These are phyloP conservation scores for Dunaliella salina DNA, from an alignment of 163 green algal genomes.

Conservation along the genomic window DNA sequence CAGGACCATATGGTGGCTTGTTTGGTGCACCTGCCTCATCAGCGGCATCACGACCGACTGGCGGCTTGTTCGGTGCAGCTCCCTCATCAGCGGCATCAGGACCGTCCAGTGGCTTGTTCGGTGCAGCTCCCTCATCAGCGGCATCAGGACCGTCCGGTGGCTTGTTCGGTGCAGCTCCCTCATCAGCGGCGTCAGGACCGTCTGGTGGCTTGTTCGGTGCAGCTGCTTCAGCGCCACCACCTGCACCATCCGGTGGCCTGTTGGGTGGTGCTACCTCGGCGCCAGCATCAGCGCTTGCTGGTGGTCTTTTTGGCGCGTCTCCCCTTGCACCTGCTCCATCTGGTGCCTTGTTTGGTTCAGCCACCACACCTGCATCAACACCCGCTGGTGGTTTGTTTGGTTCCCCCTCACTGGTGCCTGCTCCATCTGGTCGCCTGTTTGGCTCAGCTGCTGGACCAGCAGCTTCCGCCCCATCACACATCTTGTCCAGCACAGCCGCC, in stretches of 20 bases:
- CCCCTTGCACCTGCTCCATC: neutral
- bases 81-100: no score
- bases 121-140: neutral
- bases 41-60: no score
- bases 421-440: neutral
- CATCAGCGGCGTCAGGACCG: neutral
- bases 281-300: neutral
- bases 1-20: no score
- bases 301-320: neutral
- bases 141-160: neutral
- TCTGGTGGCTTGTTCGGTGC: neutral
- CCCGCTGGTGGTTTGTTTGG: neutral
- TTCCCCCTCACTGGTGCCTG: neutral
- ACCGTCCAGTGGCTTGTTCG: neutral
- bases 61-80: no score
- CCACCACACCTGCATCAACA: neutral
- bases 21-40: no score
- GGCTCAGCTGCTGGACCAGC: neutral
- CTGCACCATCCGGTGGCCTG: neutral
- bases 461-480: neutral
- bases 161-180: neutral
- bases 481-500: neutral
- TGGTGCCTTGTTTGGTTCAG: neutral
- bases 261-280: neutral
- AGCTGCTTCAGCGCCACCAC: neutral